Evolutionary conservation across 2,329 filamentous ascomycete species (phyloP).

Genomic region (Nemania diffusa): DNA sequence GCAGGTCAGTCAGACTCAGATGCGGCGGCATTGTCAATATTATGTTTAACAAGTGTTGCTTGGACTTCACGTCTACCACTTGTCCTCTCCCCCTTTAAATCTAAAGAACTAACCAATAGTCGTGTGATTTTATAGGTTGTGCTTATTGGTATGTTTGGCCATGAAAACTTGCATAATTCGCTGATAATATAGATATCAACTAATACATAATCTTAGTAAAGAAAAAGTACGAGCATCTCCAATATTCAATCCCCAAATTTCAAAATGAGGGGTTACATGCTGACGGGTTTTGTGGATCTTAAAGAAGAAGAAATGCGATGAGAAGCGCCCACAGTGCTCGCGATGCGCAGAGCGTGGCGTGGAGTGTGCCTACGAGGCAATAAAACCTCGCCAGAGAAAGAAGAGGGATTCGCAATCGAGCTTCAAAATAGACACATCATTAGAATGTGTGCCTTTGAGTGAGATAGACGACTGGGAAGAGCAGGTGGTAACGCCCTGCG

Average conservation of each 20-base stretch:
- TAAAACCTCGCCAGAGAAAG: conserved; percentile 56
- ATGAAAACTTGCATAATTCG: conserved; percentile 1
- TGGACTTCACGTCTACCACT: not conserved
- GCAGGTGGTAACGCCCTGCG: conserved; percentile 32
- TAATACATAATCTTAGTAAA: conserved; percentile 54
- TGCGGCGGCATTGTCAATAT: not conserved
- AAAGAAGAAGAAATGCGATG: conserved; percentile 69
- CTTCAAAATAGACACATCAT: conserved; percentile 29
- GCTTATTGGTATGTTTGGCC: conserved; percentile 60
- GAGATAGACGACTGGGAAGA: conserved; percentile 42
- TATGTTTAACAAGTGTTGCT: conserved; percentile 5
- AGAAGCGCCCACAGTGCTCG: conserved; percentile 61
- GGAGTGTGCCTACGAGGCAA: conserved; percentile 62
- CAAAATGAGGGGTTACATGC: conserved; percentile 1
- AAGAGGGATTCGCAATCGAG: conserved; percentile 50
- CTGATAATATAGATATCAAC: conserved; percentile 30
- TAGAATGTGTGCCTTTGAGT: conserved; percentile 26
- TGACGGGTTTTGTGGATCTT: conserved; percentile 14
- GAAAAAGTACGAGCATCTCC: conserved; percentile 59
- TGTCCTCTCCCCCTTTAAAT: conserved; percentile 2
- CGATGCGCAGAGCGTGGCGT: conserved; percentile 62
- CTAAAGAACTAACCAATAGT: conserved; percentile 43
- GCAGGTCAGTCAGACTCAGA: conserved; percentile 58
- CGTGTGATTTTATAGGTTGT: conserved; percentile 56
- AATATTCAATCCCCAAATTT: conserved; percentile 7